Evolutionary conservation across 768 basidiomycete species (phyloP), one percentile per base, ranked within the genome.

Genomic region (Fomitopsis serialis): DNA sequence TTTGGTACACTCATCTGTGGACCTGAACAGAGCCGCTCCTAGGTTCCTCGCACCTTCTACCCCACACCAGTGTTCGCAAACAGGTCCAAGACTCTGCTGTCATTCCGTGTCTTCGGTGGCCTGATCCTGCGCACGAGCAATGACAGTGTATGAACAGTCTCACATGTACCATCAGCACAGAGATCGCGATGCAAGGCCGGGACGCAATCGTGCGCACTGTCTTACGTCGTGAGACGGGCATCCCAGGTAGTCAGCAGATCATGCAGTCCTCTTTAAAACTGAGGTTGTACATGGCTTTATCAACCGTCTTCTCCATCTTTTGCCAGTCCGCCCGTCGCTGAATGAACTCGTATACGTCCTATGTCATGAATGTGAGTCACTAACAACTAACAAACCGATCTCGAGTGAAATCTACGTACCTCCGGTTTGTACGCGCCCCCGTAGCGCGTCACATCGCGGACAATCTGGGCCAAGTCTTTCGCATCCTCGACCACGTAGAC

Each of bases 321-420:
- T 97, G 96, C 96, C 96, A 98, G 67, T 99, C 96, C 7, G 91
- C 89, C 32, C 95, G 79, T 21, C 95, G 76, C 65, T 94, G 92
- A 62, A 98, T 90, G 62, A 98, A 96, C 68, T 98, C 96, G 67
- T 98, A 98, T 48, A 98, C 78, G 65, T 98, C 96, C 82, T 87
- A 54, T n/a, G 22, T n/a, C 10, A 32, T 5, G 17, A 34, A 29
- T 19, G 25, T 19, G 21, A 52, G 25, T 36, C 21, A n/a, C 25
- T 24, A 44, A 21, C 23, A 27, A 23, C 45, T 25, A 42, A n/a
- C n/a, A n/a, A n/a, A n/a, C n/a, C n/a, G 54, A 19, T 32, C 29
- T 32, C 22, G 24, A 32, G 52, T 19, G 45, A 45, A 11, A 9
- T n/a, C 11, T 12, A 55, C 72, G 54, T 52, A 92, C 94, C 81